Percentiles rank a stretch among this genome's conserved stretches.
Conservation (phyloP, 345 rosid genomes). For the Alliaria petiolata region DNA sequence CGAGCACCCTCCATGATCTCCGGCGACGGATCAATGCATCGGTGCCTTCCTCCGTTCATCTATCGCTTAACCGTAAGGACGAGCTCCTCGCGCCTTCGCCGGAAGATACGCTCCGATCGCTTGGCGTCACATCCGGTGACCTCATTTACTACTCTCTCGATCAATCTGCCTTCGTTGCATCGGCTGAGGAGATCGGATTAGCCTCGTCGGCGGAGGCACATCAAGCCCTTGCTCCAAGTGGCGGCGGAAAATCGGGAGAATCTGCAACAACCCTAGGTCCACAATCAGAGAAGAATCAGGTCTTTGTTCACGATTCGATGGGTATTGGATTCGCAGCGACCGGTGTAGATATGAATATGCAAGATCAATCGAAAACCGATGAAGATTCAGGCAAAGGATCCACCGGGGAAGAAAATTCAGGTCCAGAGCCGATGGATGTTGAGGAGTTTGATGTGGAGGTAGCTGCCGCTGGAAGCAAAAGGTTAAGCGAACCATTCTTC, state of each 20-base stretch:
- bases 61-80: constrained; percentile 72
- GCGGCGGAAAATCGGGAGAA: neutral
- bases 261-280: neutral
- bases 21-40: constrained; percentile 30
- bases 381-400: neutral
- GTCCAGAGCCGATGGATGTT: constrained; percentile 11
- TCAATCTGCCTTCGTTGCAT: constrained; percentile 20
- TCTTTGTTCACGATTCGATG: constrained; percentile 1
- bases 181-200: neutral
- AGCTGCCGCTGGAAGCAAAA: constrained; percentile 18
- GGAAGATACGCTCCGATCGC: constrained; percentile 43
- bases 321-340: constrained; percentile 10
- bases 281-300: neutral
- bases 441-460: constrained; percentile 17
- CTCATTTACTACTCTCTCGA: constrained; percentile 52
- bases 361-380: neutral
- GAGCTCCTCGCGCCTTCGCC: constrained; percentile 49
- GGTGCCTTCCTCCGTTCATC: constrained; percentile 36
- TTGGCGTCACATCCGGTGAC: constrained; percentile 71
- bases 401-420: neutral
- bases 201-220: neutral
- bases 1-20: constrained; percentile 40
- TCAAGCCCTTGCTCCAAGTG: neutral
- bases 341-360: neutral
- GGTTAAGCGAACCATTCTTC: constrained; percentile 55